Evolutionary conservation across 805 yeast genomes (phyloP).

Genomic region (Komagataella populi): DNA sequence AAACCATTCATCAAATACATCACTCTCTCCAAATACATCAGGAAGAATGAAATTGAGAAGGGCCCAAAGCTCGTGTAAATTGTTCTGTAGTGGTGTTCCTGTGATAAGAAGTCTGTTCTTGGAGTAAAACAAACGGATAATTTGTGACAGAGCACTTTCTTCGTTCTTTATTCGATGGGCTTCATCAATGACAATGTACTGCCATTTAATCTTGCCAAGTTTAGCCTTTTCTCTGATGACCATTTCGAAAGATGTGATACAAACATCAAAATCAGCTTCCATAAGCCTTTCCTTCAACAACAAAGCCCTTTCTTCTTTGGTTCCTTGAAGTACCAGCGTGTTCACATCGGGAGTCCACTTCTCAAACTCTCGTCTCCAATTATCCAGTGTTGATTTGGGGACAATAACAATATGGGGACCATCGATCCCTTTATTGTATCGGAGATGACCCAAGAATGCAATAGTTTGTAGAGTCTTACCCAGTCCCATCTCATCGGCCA

Average conservation of each 20-base stretch:
- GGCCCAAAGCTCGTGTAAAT: slow-evolving; percentile 74
- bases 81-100: slow-evolving; percentile 75
- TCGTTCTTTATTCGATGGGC: slow-evolving; percentile 78
- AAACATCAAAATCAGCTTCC: slow-evolving; percentile 57
- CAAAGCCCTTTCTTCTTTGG: slow-evolving; percentile 49
- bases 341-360: slow-evolving; percentile 74
- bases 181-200: slow-evolving; percentile 68
- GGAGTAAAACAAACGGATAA: slow-evolving; percentile 2
- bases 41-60: slow-evolving; percentile 63
- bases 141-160: slow-evolving; percentile 24
- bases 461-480: slow-evolving; percentile 77
- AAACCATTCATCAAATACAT: slow-evolving; percentile 69
- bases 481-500: slow-evolving; percentile 81
- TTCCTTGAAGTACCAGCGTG: slow-evolving; percentile 61
- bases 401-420: slow-evolving; percentile 72
- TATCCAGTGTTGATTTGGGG: slow-evolving; percentile 71
- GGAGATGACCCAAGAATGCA: slow-evolving; percentile 57
- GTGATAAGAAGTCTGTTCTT: slow-evolving; percentile 60
- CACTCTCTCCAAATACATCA: slow-evolving; percentile 63
- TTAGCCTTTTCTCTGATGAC: slow-evolving; percentile 62
- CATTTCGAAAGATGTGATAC: slow-evolving; percentile 62
- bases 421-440: slow-evolving; percentile 41
- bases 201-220: slow-evolving; percentile 58
- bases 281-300: slow-evolving; percentile 36
- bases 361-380: slow-evolving; percentile 68